Evolutionary conservation across 345 rosid species (phyloP).

Genomic region (Corchorus capsularis): DNA sequence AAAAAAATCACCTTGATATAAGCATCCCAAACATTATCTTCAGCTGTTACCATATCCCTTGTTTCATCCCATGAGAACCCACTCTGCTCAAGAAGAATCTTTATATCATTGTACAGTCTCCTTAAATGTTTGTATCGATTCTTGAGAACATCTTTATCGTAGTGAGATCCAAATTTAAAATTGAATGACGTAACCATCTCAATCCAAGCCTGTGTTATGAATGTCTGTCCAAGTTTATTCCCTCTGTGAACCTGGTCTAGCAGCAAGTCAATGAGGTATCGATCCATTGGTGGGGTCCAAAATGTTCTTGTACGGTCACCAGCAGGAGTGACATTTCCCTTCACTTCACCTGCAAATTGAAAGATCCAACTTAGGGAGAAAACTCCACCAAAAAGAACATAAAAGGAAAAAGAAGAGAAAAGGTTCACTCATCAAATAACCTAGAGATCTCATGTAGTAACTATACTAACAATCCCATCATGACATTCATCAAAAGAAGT

Average conservation of each 20-base stretch:
- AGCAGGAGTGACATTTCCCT: slow-evolving; percentile 34
- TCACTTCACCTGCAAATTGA: slow-evolving; percentile 45
- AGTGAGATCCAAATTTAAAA: slow-evolving; percentile 55
- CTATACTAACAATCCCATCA: neutral
- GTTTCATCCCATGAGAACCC: slow-evolving; percentile 85
- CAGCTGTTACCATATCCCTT: slow-evolving; percentile 77
- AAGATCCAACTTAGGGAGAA: slow-evolving; percentile 8
- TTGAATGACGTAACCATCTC: slow-evolving; percentile 67
- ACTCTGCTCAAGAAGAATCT: slow-evolving; percentile 58
- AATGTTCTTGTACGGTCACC: slow-evolving; percentile 76
- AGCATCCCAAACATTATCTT: slow-evolving; percentile 69
- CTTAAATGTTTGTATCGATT: slow-evolving; percentile 83
- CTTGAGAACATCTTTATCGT: slow-evolving; percentile 78
- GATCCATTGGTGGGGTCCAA: slow-evolving; percentile 96
- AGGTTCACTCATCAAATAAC: slow-evolving; percentile 11
- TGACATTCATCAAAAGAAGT: neutral
- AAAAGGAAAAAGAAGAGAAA: neutral
- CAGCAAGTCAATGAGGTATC: slow-evolving; percentile 69
- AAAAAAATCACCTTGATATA: slow-evolving; percentile 58
- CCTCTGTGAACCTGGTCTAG: slow-evolving; percentile 73
- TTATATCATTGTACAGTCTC: slow-evolving; percentile 72
- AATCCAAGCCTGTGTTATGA: slow-evolving; percentile 76
- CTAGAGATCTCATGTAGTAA: neutral
- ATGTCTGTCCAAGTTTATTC: slow-evolving; percentile 81
- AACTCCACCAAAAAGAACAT: neutral